Evolutionary conservation across 257 asterid genomes (phyloP), one percentile per base, ranked within the genome.

Genomic region (Capsicum rhomboideum): DNA sequence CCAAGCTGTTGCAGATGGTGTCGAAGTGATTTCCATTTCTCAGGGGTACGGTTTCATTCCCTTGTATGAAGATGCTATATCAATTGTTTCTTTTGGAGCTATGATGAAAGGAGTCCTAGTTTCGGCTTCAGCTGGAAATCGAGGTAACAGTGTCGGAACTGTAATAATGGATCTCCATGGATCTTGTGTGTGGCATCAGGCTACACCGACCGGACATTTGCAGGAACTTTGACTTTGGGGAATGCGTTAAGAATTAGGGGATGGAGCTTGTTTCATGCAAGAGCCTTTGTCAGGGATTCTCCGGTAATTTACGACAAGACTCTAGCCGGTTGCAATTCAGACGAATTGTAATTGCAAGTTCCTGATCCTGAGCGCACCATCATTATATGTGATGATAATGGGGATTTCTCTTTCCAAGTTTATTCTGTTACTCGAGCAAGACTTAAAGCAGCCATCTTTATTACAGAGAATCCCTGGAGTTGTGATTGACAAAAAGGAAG

Each of bases 1-100:
- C 78, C 85, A 82, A 63, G 85, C 83, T n/a, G 56, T 85, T 49
- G 75, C 82, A 23, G 86, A 84, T 55, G 80, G 80, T 16, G 58
- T 74, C 4, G 58, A 74, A 2, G 29, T n/a, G 20, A 74, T 74
- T 20, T 44, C 80, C 28, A 42, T 74, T 74, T 74, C 58, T 52
- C 16, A 4, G 37, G 80, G 80, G 20, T 17, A 1, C 37, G 34
- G 56, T 72, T 72, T 74, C 53, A 40, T 74, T 44, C 80, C 82
- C 14, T 44, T 78, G 50, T 10, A 53, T 40, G 82, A 78, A 54
- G 82, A 78, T 18, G 28, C 68, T 23, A 53, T 78, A 14, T 58
- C 82, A 0, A 78, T 29, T 53, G 67, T 68, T 12, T 31, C 82
- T 78, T 78, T 78, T 53, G 26, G 28, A 34, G 82, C 82, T 29